A percentile compares a stretch with the other conserved stretches of the same genome.
phyloP scores from a whole-genome alignment of 2,329 filamentous ascomycete species.

The Colletotrichum sp. region DNA sequence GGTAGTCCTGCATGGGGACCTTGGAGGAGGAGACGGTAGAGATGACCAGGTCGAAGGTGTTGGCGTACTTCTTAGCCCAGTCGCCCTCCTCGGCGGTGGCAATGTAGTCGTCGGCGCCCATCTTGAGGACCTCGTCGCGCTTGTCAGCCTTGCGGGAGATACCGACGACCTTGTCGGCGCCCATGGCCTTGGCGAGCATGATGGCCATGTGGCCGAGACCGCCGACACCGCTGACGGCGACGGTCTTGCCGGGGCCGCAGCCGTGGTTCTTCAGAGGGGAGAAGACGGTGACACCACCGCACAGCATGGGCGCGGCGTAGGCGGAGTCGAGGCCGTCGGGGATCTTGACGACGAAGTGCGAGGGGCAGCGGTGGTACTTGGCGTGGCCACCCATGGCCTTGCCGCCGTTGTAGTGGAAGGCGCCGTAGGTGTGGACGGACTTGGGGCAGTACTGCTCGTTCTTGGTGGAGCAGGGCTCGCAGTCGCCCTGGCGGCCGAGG shows the following conservation, averaged over 20 bases:
- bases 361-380: conserved; percentile 36
- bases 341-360: conserved; percentile 55
- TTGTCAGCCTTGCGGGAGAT: conserved; percentile 61
- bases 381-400: conserved; percentile 41
- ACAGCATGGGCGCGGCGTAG: conserved; percentile 68
- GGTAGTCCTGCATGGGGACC: conserved; percentile 61
- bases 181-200: conserved; percentile 70
- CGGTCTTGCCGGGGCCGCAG: conserved; percentile 68
- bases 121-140: conserved; percentile 57
- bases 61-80: conserved; percentile 58
- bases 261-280: conserved; percentile 66
- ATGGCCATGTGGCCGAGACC: conserved; percentile 74
- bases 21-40: conserved; percentile 53
- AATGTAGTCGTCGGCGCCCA: conserved; percentile 60
- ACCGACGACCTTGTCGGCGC: conserved; percentile 64
- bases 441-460: conserved; percentile 44
- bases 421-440: conserved; percentile 50
- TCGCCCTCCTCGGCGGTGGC: conserved; percentile 52
- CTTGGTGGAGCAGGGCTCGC: conserved; percentile 43
- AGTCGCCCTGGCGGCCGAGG: conserved; percentile 35
- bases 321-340: conserved; percentile 45
- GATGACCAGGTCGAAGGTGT: conserved; percentile 62
- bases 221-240: conserved; percentile 72
- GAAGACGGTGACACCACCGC: conserved; percentile 73
- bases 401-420: conserved; percentile 39